phyloP scores from a whole-genome alignment of 73 alveolate species.

The Paramecium pentaurelia region DNA sequence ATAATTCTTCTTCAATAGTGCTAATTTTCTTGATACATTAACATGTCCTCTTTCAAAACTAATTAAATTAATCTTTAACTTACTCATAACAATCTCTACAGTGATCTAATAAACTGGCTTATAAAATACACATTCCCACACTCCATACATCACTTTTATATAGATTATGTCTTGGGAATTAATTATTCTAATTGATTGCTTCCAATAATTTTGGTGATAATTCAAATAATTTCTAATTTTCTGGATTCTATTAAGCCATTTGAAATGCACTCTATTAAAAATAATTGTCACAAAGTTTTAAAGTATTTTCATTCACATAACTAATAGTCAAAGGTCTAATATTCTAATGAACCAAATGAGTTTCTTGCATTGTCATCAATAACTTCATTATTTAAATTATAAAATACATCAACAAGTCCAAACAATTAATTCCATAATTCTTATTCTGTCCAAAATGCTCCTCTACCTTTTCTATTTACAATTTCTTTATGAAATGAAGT shows the following conservation, averaged over 20 bases:
- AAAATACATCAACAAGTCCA: conserved; percentile 2
- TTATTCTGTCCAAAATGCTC: neutral
- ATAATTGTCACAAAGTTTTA: neutral
- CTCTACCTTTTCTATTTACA: neutral
- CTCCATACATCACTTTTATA: conserved; percentile 51
- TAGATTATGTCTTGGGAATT: conserved; percentile 47
- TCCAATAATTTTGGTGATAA: conserved; percentile 13
- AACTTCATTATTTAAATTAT: neutral
- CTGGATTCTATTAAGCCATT: neutral
- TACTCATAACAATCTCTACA: conserved; percentile 38
- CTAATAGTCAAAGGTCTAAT: neutral
- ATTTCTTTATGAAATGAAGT: conserved; percentile 30
- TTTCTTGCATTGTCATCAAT: neutral
- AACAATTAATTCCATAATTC: neutral
- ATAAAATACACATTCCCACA: conserved; percentile 44
- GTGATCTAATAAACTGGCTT: neutral
- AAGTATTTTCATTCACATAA: neutral
- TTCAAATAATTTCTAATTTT: neutral
- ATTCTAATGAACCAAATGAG: neutral
- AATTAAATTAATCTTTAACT: neutral
- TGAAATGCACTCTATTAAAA: conserved; percentile 6
- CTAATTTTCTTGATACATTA: neutral
- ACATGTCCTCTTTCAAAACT: neutral
- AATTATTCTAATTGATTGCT: neutral
- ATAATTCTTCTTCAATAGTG: neutral